Evolutionary conservation across 371 early-diverging fungal species (phyloP).

Genomic region (Mortierella sp.): DNA sequence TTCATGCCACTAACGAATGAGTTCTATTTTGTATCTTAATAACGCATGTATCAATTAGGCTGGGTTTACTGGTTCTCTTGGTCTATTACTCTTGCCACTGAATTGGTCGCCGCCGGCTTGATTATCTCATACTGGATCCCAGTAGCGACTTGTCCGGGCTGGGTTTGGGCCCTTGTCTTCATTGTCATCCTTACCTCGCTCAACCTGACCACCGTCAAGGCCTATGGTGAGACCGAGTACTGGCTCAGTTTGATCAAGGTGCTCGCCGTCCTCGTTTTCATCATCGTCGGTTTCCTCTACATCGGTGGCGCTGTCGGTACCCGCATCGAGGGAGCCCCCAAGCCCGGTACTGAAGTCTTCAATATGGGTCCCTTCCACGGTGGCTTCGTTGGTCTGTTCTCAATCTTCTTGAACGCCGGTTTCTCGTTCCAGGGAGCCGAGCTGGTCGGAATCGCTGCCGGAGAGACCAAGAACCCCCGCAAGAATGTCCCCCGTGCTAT

Average conservation of each 20-base stretch:
- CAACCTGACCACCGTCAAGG: constrained; percentile 58
- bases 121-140: constrained; percentile 85
- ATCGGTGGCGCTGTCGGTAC: constrained; percentile 75
- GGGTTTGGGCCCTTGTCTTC: constrained; percentile 58
- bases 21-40: background rate
- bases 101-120: constrained; percentile 76
- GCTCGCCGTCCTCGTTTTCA: constrained; percentile 73
- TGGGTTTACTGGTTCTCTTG: constrained; percentile 88
- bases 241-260: constrained; percentile 73
- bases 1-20: background rate
- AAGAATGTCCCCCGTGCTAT: constrained; percentile 83
- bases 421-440: constrained; percentile 94
- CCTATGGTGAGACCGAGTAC: constrained; percentile 73
- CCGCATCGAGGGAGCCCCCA: constrained; percentile 59
- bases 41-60: constrained; percentile 18
- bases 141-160: constrained; percentile 56
- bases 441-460: constrained; percentile 81
- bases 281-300: constrained; percentile 83
- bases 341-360: constrained; percentile 45
- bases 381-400: constrained; percentile 76
- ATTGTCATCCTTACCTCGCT: constrained; percentile 52
- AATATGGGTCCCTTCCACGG: constrained; percentile 84
- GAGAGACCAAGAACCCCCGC: constrained; percentile 81
- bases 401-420: constrained; percentile 84
- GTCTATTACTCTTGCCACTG: constrained; percentile 87